phyloP scores from a whole-genome alignment of 2,329 filamentous ascomycete genomes.

The Xylaria polymorpha region DNA sequence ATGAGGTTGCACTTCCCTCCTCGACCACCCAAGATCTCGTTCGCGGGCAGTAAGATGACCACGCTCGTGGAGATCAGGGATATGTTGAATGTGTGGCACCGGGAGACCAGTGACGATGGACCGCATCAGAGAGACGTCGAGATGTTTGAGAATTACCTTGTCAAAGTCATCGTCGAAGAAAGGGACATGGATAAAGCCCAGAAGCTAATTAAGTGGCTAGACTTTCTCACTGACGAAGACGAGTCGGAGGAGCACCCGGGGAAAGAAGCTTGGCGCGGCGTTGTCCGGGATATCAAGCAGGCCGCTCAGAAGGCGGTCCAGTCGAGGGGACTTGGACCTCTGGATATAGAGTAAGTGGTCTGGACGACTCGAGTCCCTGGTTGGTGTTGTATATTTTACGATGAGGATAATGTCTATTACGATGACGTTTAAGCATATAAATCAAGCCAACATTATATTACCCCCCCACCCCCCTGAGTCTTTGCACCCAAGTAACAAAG shows the following conservation, averaged over 20 bases:
- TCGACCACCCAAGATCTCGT: constrained; percentile 59
- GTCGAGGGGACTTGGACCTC: constrained; percentile 65
- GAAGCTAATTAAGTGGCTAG: constrained; percentile 75
- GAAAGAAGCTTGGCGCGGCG: constrained; percentile 59
- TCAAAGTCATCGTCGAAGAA: constrained; percentile 78
- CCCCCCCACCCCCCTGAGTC: not conserved
- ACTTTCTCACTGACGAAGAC: constrained; percentile 65
- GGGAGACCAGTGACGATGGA: constrained; percentile 75
- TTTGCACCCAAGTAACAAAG: not conserved
- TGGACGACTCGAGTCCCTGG: not conserved
- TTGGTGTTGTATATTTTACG: constrained; percentile 6
- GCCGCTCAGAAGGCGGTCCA: constrained; percentile 66
- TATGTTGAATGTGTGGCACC: constrained; percentile 81
- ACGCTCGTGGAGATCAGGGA: constrained; percentile 72
- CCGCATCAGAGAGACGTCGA: constrained; percentile 83
- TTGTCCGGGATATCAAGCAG: constrained; percentile 58
- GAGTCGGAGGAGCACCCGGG: constrained; percentile 51
- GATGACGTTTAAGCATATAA: constrained; percentile 13
- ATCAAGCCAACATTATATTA: not conserved
- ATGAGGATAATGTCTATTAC: constrained; percentile 27
- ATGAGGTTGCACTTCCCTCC: constrained; percentile 60
- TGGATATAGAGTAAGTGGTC: constrained; percentile 56
- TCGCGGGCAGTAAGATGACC: constrained; percentile 58
- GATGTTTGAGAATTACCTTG: constrained; percentile 79
- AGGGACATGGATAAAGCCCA: constrained; percentile 80